Percentiles rank a stretch among this genome's conserved stretches.
These are phyloP conservation scores for Pinus albicaulis DNA, from an alignment of 75 land plant species.

Conservation along the genomic window DNA sequence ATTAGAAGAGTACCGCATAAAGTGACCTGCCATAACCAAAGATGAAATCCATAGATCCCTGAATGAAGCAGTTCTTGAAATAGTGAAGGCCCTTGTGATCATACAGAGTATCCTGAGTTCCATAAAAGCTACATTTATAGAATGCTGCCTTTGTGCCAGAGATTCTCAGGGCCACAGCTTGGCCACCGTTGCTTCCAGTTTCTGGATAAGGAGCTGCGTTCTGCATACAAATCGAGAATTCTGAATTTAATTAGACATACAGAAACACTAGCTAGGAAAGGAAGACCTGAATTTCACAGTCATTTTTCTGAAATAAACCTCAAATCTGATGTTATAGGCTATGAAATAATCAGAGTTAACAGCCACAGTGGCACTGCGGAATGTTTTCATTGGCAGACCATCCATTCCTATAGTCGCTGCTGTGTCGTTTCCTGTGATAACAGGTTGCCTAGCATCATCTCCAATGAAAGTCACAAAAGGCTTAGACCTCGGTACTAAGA, in stretches of 20 bases:
- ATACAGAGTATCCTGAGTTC: conserved; percentile 59
- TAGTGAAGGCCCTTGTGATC: conserved; percentile 60
- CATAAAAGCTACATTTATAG: conserved; percentile 72
- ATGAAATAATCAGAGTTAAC: conserved; percentile 60
- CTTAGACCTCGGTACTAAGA: conserved; percentile 38
- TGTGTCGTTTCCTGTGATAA: conserved; percentile 54
- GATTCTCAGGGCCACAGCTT: conserved; percentile 61
- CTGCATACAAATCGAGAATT: neutral
- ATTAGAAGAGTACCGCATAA: conserved; percentile 29
- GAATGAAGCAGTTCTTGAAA: conserved; percentile 59
- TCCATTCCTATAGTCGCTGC: conserved; percentile 35
- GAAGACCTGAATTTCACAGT: neutral
- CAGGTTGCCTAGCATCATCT: conserved; percentile 22
- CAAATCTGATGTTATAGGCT: conserved; percentile 65
- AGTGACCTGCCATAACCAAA: conserved; percentile 60
- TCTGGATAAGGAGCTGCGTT: conserved; percentile 29
- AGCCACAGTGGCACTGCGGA: conserved; percentile 55
- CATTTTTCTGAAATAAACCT: conserved; percentile 34
- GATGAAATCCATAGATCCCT: conserved; percentile 66
- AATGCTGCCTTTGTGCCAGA: conserved; percentile 77
- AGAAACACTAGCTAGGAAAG: too few species aligned
- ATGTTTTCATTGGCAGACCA: conserved; percentile 48
- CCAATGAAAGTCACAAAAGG: conserved; percentile 57
- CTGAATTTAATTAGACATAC: neutral
- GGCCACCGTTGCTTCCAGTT: conserved; percentile 21